phyloP scores from a whole-genome alignment of 1,284 basidiomycete genomes.

The Sphagnurus paluster region DNA sequence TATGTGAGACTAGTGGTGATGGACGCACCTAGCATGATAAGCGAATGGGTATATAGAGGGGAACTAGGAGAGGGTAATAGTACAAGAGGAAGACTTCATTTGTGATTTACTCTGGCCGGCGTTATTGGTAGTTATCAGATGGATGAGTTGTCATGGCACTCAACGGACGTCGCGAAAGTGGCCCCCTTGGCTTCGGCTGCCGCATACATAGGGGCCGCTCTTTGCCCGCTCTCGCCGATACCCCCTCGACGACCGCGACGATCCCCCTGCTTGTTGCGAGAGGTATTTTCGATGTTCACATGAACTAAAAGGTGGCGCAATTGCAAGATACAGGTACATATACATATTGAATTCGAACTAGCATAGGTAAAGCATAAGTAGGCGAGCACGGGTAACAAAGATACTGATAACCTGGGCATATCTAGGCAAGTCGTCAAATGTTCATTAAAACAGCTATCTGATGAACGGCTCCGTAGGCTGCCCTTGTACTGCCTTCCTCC shows the following conservation, averaged over 20 bases:
- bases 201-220: too few species aligned
- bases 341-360: too few species aligned
- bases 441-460: slow-evolving; percentile 7
- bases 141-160: slow-evolving; percentile 12
- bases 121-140: slow-evolving; percentile 5
- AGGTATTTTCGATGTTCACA: too few species aligned
- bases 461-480: slow-evolving; percentile 11
- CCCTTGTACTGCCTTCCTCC: slow-evolving; percentile 9
- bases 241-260: too few species aligned
- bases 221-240: too few species aligned
- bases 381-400: too few species aligned
- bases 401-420: too few species aligned
- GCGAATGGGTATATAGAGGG: not conserved
- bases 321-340: too few species aligned
- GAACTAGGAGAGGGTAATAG: slow-evolving; percentile 8
- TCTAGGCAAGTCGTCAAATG: not conserved
- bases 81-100: not conserved
- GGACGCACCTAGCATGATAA: slow-evolving; percentile 12
- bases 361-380: too few species aligned
- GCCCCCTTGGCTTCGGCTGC: not conserved
- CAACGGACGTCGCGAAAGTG: not conserved
- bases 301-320: too few species aligned
- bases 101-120: not conserved
- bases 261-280: too few species aligned
- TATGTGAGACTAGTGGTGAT: not conserved